Evolutionary conservation across 495 filamentous ascomycete species (phyloP).

Genomic region (Aspergillus heteromorphus): DNA sequence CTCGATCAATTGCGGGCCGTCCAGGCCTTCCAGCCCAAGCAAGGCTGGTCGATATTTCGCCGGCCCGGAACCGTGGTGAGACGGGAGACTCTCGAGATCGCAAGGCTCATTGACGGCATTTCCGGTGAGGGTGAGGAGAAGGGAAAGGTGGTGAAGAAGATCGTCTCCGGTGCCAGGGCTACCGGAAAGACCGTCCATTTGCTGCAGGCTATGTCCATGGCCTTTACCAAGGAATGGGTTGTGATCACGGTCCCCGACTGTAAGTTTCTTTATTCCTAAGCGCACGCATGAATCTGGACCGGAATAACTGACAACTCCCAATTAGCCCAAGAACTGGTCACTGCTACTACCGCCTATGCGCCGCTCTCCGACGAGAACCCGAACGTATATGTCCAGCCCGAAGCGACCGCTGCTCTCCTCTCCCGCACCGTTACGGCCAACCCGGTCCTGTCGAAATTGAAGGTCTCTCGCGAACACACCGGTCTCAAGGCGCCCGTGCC

Average conservation of each 20-base stretch:
- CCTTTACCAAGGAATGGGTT: conserved; percentile 76
- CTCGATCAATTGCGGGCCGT: conserved; percentile 74
- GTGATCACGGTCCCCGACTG: conserved; percentile 91
- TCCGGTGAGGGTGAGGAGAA: conserved; percentile 40
- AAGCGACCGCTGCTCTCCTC: conserved; percentile 67
- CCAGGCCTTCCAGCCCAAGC: conserved; percentile 86
- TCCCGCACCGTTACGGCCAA: conserved; percentile 68
- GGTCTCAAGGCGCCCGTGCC: conserved; percentile 48
- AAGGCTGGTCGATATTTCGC: conserved; percentile 83
- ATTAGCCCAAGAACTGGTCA: conserved; percentile 74
- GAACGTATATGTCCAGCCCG: conserved; percentile 68
- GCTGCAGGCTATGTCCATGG: conserved; percentile 80
- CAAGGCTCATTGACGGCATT: conserved; percentile 52
- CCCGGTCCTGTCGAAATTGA: conserved; percentile 52
- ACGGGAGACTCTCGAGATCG: conserved; percentile 67
- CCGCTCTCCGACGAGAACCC: conserved; percentile 55
- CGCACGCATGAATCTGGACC: conserved; percentile 3
- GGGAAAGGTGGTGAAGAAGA: conserved; percentile 55
- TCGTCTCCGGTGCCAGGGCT: conserved; percentile 67
- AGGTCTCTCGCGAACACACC: conserved; percentile 57
- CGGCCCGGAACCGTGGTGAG: conserved; percentile 71
- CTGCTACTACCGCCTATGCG: conserved; percentile 72
- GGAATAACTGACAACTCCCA: conserved; percentile 5
- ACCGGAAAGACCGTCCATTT: conserved; percentile 82
- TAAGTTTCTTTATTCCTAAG: conserved; percentile 29